A percentile compares a stretch with the other conserved stretches of the same genome.
These are phyloP conservation scores for Wickerhamomyces sp. DNA, from an alignment of 1,139 yeast genomes.

Conservation along the genomic window DNA sequence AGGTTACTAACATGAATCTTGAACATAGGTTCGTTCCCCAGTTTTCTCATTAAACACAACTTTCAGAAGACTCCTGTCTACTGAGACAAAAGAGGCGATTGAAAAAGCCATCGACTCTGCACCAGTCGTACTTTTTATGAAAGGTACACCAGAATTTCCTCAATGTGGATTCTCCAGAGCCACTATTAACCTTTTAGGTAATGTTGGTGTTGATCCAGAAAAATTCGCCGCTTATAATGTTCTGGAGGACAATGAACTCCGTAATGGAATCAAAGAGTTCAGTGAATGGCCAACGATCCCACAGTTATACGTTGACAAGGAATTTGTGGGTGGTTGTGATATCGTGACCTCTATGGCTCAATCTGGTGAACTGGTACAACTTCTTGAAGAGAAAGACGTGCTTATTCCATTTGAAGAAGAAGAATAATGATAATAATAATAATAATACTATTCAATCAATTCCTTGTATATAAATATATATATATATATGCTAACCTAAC, in stretches of 20 bases:
- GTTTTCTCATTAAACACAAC: constrained; percentile 2
- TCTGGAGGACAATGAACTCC: constrained; percentile 86
- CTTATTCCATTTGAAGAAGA: constrained; percentile 60
- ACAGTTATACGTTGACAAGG: constrained; percentile 52
- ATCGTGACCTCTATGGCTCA: constrained; percentile 90
- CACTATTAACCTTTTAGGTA: constrained; percentile 87
- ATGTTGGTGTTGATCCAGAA: constrained; percentile 94
- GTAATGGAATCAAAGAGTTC: constrained; percentile 91
- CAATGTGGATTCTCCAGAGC: constrained; percentile 98
- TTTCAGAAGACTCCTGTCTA: constrained; percentile 54
- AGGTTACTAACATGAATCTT: neutral
- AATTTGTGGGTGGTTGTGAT: constrained; percentile 97
- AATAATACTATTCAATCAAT: neutral
- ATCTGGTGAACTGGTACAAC: constrained; percentile 81
- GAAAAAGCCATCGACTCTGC: constrained; percentile 81
- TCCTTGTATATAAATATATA: neutral
- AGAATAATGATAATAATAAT: constrained; percentile 6
- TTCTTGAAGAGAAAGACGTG: constrained; percentile 74
- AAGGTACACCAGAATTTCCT: constrained; percentile 96
- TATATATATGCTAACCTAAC: neutral
- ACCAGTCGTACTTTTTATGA: constrained; percentile 93
- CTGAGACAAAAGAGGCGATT: constrained; percentile 78
- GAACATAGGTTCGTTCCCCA: constrained; percentile 4
- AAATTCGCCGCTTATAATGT: constrained; percentile 98
- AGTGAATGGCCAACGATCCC: constrained; percentile 95